Base-by-base conservation (phyloP, 1,284 basidiomycete species). In the Golubevia sp. region DNA sequence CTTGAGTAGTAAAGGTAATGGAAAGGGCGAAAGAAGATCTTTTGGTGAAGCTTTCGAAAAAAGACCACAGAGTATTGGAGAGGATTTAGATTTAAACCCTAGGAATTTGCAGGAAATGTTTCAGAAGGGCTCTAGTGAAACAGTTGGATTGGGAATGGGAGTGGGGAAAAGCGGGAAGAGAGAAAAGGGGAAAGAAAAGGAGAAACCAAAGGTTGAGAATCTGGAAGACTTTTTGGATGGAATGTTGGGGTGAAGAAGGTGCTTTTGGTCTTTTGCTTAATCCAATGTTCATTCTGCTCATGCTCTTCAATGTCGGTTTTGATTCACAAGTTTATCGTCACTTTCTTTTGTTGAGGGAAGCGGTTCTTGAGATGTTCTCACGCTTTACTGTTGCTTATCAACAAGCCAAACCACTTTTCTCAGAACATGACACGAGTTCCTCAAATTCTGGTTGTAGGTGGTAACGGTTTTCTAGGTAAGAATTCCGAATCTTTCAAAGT, bases 391-490 rank as follows among this genome's bases (percentile, higher is more conserved):
- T n/a, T n/a, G n/a, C n/a, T n/a, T n/a, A n/a, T n/a, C n/a, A n/a
- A n/a, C n/a, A n/a, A n/a, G n/a, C n/a, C n/a, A n/a, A n/a, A n/a
- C n/a, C n/a, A n/a, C n/a, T n/a, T n/a, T n/a, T n/a, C n/a, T n/a
- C n/a, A n/a, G n/a, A 52, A 23, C 6, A 52, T 26, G 2, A 52
- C 25, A 6, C 6, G 21, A 50, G 11, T 24, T 2, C 61, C 25
- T 23, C 56, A 58, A 2, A 44, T 82, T 6, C 64, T 80, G 13
- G 93, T 97, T 30, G 89, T 97, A 0, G 95, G 95, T 20, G 94
- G 94, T 30, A 97, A 97, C 84, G 94, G 95, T 13, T 97, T 96
- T 86, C 89, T 97, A 70, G 94, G 93, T 92, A 72, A 66, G 86
- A 24, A n/a, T 5, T 44, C 8, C 26, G 20, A 26, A n/a, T n/a